phyloP scores from a whole-genome alignment of 306 rosid species.

The Notholithocarpus densiflorus region DNA sequence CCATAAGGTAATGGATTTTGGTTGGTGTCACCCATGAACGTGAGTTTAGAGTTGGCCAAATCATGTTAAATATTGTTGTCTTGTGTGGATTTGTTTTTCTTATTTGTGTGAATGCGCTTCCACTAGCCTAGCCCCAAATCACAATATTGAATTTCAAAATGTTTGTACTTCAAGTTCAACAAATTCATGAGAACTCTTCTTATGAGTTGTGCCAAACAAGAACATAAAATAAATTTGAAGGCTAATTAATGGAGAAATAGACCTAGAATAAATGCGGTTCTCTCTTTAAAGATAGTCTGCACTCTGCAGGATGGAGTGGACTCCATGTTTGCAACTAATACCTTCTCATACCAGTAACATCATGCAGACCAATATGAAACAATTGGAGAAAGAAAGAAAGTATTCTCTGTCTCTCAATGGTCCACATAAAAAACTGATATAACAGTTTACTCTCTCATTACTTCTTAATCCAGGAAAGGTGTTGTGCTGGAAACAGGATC shows the following conservation, averaged over 20 bases:
- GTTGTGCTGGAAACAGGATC: background rate
- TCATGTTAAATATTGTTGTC: too few species aligned
- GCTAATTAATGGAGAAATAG: background rate
- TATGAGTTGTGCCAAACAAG: background rate
- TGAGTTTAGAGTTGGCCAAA: too few species aligned
- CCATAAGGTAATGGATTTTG: too few species aligned
- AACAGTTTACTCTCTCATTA: background rate
- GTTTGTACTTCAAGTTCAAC: too few species aligned
- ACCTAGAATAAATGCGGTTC: background rate
- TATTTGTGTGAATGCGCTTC: too few species aligned
- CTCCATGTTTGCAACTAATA: background rate
- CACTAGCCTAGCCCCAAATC: too few species aligned
- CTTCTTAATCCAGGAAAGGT: background rate
- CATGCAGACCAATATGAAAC: background rate
- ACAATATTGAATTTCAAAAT: too few species aligned
- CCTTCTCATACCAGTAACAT: background rate
- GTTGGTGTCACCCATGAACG: too few species aligned
- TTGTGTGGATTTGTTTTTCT: too few species aligned
- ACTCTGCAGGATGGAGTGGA: background rate
- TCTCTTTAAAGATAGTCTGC: background rate
- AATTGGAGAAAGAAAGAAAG: background rate
- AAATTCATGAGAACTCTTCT: background rate
- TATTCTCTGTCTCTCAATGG: background rate
- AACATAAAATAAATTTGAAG: background rate
- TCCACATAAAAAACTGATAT: background rate